Evolutionary conservation across 805 yeast genomes (phyloP).

Genomic region (Komagataella phaffii): DNA sequence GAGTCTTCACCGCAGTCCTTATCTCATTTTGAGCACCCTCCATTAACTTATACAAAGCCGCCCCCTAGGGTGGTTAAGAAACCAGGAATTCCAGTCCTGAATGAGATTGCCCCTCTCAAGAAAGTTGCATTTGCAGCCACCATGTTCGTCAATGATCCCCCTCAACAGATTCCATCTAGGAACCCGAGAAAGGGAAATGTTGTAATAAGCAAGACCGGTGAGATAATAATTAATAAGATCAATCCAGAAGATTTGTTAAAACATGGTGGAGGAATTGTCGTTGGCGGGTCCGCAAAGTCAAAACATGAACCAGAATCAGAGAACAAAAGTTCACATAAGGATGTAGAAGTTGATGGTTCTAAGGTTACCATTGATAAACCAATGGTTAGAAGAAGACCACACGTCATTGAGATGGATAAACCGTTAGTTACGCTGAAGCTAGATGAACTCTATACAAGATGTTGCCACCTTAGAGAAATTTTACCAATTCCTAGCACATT

Average conservation of each 20-base stretch:
- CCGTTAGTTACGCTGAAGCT: constrained; percentile 28
- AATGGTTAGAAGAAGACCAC: constrained; percentile 25
- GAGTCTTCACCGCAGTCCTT: constrained; percentile 5
- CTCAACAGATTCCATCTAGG: constrained; percentile 87
- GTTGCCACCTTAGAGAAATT: constrained; percentile 87
- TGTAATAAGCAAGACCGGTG: constrained; percentile 19
- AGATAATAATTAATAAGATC: constrained; percentile 18
- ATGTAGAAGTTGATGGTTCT: constrained; percentile 10
- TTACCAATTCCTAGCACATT: constrained; percentile 84
- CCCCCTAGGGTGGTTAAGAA: constrained; percentile 13
- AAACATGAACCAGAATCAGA: constrained; percentile 14
- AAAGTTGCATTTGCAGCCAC: constrained; percentile 73
- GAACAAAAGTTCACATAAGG: constrained; percentile 2
- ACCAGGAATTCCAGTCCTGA: constrained; percentile 16
- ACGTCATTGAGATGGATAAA: constrained; percentile 14
- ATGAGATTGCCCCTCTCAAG: constrained; percentile 25
- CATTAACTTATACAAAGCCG: constrained; percentile 12
- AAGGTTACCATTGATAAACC: constrained; percentile 57
- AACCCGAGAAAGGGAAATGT: constrained; percentile 74
- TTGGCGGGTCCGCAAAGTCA: constrained; percentile 65
- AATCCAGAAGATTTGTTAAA: constrained; percentile 17
- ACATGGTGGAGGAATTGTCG: constrained; percentile 58
- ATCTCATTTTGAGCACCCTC: not conserved
- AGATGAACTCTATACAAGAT: constrained; percentile 76
- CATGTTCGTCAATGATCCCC: constrained; percentile 67